Percentiles rank a stretch among this genome's conserved stretches.
Conservation (phyloP, 345 rosid genomes). For the Gossypium stocksii region DNA sequence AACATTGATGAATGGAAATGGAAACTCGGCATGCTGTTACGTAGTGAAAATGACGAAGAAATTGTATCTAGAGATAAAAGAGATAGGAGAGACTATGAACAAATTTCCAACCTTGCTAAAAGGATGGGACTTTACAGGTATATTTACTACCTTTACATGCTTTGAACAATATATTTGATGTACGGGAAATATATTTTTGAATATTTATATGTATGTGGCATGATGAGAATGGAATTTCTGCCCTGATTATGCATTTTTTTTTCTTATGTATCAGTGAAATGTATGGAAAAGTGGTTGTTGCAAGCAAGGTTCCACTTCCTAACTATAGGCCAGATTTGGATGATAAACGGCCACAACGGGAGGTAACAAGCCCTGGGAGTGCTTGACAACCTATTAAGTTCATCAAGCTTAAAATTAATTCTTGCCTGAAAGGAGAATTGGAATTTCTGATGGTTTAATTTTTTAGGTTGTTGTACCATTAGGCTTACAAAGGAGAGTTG, state of each 20-base stretch:
- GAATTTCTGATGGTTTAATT: slow-evolving; percentile 11
- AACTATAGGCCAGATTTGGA: slow-evolving; percentile 97
- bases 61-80: slow-evolving; percentile 83
- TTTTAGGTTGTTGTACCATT: slow-evolving; percentile 78
- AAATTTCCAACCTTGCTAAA: slow-evolving; percentile 75
- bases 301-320: slow-evolving; percentile 94
- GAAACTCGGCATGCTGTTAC: slow-evolving; percentile 78
- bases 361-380: slow-evolving; percentile 46
- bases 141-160: not conserved
- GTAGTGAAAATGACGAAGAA: slow-evolving; percentile 74
- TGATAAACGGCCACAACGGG: slow-evolving; percentile 97
- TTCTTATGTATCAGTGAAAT: slow-evolving; percentile 48
- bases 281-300: slow-evolving; percentile 93
- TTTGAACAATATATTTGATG: not conserved
- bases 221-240: not conserved
- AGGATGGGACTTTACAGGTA: slow-evolving; percentile 96
- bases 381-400: slow-evolving; percentile 10
- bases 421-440: slow-evolving; percentile 6
- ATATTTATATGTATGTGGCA: not conserved
- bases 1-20: slow-evolving; percentile 98
- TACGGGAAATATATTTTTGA: not conserved
- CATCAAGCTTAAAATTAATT: not conserved
- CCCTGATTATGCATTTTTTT: not conserved
- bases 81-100: slow-evolving; percentile 95
- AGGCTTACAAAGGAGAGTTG: slow-evolving; percentile 91